Evolutionary conservation across 495 filamentous ascomycete genomes (phyloP).

Genomic region (Penicillium ucsense): DNA sequence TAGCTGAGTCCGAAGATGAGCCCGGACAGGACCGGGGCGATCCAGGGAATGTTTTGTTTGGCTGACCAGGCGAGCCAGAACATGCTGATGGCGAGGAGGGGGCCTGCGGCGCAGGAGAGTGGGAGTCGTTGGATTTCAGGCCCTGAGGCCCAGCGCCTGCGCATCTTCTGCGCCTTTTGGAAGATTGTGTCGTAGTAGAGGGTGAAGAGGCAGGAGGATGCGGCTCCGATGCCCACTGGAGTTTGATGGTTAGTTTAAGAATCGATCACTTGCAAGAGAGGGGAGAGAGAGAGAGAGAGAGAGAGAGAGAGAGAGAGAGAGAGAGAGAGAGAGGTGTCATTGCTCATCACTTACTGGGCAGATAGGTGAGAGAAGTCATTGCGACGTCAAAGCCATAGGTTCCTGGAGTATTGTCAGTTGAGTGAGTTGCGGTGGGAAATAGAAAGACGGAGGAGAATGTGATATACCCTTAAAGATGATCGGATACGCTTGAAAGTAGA

Average conservation of each 20-base stretch:
- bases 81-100: constrained; percentile 48
- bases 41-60: constrained; percentile 43
- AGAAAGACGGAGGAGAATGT: background rate
- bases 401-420: constrained; percentile 3
- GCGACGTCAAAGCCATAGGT: constrained; percentile 28
- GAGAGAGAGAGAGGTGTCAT: background rate
- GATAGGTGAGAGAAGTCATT: constrained; percentile 31
- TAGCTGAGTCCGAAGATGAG: constrained; percentile 63
- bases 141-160: constrained; percentile 30
- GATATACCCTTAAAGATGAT: constrained; percentile 45
- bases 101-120: constrained; percentile 55
- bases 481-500: constrained; percentile 60
- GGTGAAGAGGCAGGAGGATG: constrained; percentile 28
- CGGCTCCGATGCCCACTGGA: constrained; percentile 29
- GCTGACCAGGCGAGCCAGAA: constrained; percentile 73
- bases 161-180: constrained; percentile 25
- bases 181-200: constrained; percentile 48
- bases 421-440: no score
- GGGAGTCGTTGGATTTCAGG: constrained; percentile 60
- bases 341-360: constrained; percentile 23
- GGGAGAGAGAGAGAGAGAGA: background rate
- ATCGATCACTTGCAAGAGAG: constrained; percentile 3
- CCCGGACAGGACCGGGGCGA: constrained; percentile 54
- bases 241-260: background rate
- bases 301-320: no score